Base-by-base conservation (phyloP, 1,284 basidiomycete genomes). In the Athelia sp. region DNA sequence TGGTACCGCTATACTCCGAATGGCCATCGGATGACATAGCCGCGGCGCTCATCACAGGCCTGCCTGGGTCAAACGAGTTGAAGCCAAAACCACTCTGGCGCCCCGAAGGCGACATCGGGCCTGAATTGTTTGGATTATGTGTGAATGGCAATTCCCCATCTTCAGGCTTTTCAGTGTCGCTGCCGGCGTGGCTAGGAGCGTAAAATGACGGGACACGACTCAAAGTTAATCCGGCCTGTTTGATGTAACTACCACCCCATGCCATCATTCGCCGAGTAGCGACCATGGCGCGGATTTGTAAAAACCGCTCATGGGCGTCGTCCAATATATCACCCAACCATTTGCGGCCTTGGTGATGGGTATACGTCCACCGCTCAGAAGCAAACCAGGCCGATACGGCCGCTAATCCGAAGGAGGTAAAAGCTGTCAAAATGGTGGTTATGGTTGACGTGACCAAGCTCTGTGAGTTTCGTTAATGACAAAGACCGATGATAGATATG, bases 341-440 rank as follows among this genome's bases (percentile, higher is more conserved):
- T 62, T 87, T 85, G 52, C 78, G 75, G 18, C 87, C 87, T 45
- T 79, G 76, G 59, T 89, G 83, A 4, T 78, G 75, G 24, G 74
- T 70, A 61, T 84, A 90, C 48, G 82, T 77, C 77, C 79, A 86
- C 19, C 85, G 78, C 63, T 90, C 87, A 4, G 81, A 84, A 4
- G 79, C 79, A 61, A 90, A 88, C 87, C 87, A 90, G 1, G 79
- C 70, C 2, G 86, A 87, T 9, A 90, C 86, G 8, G 85, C 86
- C 17, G 75, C 70, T 17, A 90, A 76, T 46, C 87, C 87, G 56
- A 88, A 84, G 19, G 83, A 85, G 21, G 86, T 88, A 58, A 85
- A 80, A 14, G 74, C 75, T 15, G 86, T 89, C 56, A 89, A 79
- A 26, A 87, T 78, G 3, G 87, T 84, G 2, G 87, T 88, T 47